Evolutionary conservation across 306 rosid genomes (phyloP).

Genomic region (Psophocarpus tetragonolobus): DNA sequence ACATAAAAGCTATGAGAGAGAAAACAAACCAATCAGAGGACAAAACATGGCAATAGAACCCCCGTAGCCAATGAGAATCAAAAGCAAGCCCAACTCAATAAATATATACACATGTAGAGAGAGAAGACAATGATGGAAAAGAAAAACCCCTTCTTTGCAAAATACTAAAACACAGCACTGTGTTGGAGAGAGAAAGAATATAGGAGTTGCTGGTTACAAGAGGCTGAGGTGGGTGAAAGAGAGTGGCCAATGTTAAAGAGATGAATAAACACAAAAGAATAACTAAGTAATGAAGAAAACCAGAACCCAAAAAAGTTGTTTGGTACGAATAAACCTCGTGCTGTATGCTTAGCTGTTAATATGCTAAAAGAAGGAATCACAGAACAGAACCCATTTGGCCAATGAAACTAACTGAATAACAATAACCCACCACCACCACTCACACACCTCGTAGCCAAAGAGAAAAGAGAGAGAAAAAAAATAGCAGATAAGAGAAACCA

Average conservation of each 20-base stretch:
- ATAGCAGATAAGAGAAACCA: neutral
- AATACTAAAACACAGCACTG: neutral
- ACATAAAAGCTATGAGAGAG: conserved; percentile 52
- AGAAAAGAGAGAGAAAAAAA: neutral
- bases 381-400: conserved; percentile 37
- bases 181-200: neutral
- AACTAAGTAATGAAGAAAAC: conserved; percentile 43
- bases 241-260: conserved; percentile 43
- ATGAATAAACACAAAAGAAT: conserved; percentile 39
- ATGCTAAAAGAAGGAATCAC: conserved; percentile 38
- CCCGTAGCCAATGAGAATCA: conserved; percentile 45
- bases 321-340: conserved; percentile 26
- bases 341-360: conserved; percentile 41
- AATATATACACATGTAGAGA: neutral
- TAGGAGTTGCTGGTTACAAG: conserved; percentile 4
- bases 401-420: conserved; percentile 24
- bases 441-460: conserved; percentile 9
- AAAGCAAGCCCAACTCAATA: conserved; percentile 31
- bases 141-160: conserved; percentile 15
- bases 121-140: conserved; percentile 25
- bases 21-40: conserved; percentile 48
- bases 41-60: conserved; percentile 41
- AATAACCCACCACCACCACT: conserved; percentile 8
- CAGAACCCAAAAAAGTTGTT: conserved; percentile 34
- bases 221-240: conserved; percentile 32